phyloP scores from a whole-genome alignment of 2,329 filamentous ascomycete species.

The Diplodia mutila region DNA sequence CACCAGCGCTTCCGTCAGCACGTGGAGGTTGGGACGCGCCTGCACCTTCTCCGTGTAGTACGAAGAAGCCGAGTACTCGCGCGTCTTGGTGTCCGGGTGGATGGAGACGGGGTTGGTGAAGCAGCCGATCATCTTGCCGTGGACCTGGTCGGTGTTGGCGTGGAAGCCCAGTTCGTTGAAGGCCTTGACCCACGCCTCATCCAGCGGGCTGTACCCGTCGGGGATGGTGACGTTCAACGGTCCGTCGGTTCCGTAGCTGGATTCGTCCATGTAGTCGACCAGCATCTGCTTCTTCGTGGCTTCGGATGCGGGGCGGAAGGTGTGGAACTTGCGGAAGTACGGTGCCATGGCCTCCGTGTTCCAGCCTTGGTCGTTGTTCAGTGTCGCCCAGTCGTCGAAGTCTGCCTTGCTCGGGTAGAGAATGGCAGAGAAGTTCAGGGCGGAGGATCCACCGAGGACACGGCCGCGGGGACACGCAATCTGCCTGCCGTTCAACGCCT shows the following conservation, averaged over 20 bases:
- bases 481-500: slow-evolving; percentile 19
- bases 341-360: slow-evolving; percentile 22
- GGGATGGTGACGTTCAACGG: slow-evolving; percentile 14
- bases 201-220: slow-evolving; percentile 27
- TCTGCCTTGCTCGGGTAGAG: slow-evolving; percentile 11
- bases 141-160: slow-evolving; percentile 26
- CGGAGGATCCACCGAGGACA: slow-evolving; percentile 33
- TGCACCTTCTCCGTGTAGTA: slow-evolving; percentile 29
- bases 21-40: slow-evolving; percentile 31
- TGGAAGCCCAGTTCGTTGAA: slow-evolving; percentile 25
- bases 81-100: slow-evolving; percentile 24
- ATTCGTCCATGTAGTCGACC: slow-evolving; percentile 28
- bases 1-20: slow-evolving; percentile 25
- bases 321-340: slow-evolving; percentile 14
- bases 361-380: slow-evolving; percentile 39
- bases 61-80: slow-evolving; percentile 29
- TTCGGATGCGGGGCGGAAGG: slow-evolving; percentile 1
- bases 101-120: slow-evolving; percentile 24
- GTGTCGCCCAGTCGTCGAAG: slow-evolving; percentile 18
- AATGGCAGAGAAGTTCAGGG: slow-evolving; percentile 36
- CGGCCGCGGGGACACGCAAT: slow-evolving; percentile 16
- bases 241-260: slow-evolving; percentile 23
- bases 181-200: slow-evolving; percentile 29
- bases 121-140: slow-evolving; percentile 26
- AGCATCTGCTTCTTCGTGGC: slow-evolving; percentile 31